Base-by-base conservation (phyloP, 2,329 filamentous ascomycete species). In the Microsporum audouinii region DNA sequence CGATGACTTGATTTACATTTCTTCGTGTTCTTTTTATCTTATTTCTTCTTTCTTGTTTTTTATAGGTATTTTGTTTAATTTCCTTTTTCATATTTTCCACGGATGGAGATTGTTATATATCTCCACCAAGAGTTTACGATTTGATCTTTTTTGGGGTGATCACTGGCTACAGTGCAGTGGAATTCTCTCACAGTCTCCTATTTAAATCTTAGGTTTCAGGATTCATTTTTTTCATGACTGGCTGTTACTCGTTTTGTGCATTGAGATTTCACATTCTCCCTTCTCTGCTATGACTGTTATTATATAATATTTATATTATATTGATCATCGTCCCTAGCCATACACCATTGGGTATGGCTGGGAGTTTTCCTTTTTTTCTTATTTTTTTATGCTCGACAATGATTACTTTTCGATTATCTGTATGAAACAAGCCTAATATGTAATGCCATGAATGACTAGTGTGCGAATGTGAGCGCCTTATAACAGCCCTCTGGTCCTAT, bases 61-160 rank as follows among this genome's bases (percentile, higher is more conserved):
- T 60, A 67, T 65, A 56, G 53, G 61, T 68, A 65, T 67, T 58
- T 39, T 66, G 60, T 57, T 63, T 64, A 63, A 65, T 63, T 68
- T 66, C 66, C 68, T 63, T 64, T 64, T 59, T 68, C 27, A 33
- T n/a, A 38, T 55, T 55, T 34, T n/a, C 49, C 2, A n/a, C 36
- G 49, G 49, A 55, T 55, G 49, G 49, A 55, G 49, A 55, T 55
- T 55, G 49, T 34, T n/a, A 8, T 14, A 55, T 55, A 55, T 55
- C 49, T 55, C 49, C 33, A 55, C 49, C 49, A 31, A 23, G n/a
- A n/a, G 49, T 17, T 55, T 29, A 29, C 7, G 12, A 17, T 36
- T 55, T 55, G 29, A 36, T 36, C 12, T n/a, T 38, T 57, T 33
- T 33, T 38, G 41, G 39, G 27, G 41, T 29, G 41, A 27, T 59